These are phyloP conservation scores for Geoglossum cookeanum DNA, from an alignment of 2,329 filamentous ascomycete species.

Conservation along the genomic window DNA sequence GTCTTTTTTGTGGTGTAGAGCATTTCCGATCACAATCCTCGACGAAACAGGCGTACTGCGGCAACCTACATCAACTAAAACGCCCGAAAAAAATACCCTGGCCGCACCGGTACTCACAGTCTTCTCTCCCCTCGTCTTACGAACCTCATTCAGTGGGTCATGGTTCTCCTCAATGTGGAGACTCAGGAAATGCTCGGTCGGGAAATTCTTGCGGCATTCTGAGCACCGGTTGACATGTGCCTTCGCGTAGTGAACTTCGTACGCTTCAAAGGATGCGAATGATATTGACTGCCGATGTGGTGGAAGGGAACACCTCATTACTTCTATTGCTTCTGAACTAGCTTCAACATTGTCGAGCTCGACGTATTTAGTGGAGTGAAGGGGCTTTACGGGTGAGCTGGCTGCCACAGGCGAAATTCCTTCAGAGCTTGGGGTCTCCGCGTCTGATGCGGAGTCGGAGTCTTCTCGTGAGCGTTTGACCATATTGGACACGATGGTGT, in stretches of 20 bases:
- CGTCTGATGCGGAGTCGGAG: slow-evolving; percentile 14
- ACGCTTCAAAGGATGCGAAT: slow-evolving; percentile 61
- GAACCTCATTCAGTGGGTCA: slow-evolving; percentile 56
- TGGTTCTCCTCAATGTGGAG: slow-evolving; percentile 86
- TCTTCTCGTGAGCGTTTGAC: slow-evolving; percentile 39
- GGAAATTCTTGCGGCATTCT: slow-evolving; percentile 75
- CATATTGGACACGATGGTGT: slow-evolving; percentile 23
- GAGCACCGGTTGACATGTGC: slow-evolving; percentile 68
- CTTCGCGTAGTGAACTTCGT: slow-evolving; percentile 71
- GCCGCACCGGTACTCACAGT: slow-evolving; percentile 37
- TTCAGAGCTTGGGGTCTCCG: neutral
- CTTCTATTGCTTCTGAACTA: slow-evolving; percentile 17
- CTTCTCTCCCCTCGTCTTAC: slow-evolving; percentile 63
- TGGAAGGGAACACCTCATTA: slow-evolving; percentile 67
- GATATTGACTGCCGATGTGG: slow-evolving; percentile 52
- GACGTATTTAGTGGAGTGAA: slow-evolving; percentile 22
- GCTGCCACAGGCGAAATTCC: slow-evolving; percentile 5
- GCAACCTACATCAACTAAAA: neutral
- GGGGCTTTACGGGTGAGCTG: neutral
- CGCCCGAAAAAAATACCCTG: slow-evolving; percentile 4
- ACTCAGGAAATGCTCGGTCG: slow-evolving; percentile 58
- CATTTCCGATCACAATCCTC: slow-evolving; percentile 76
- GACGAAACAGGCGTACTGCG: slow-evolving; percentile 71
- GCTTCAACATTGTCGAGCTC: slow-evolving; percentile 32
- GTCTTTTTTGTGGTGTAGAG: slow-evolving; percentile 62